Evolutionary conservation across 345 rosid genomes (phyloP).

Genomic region (Garcia nutans): DNA sequence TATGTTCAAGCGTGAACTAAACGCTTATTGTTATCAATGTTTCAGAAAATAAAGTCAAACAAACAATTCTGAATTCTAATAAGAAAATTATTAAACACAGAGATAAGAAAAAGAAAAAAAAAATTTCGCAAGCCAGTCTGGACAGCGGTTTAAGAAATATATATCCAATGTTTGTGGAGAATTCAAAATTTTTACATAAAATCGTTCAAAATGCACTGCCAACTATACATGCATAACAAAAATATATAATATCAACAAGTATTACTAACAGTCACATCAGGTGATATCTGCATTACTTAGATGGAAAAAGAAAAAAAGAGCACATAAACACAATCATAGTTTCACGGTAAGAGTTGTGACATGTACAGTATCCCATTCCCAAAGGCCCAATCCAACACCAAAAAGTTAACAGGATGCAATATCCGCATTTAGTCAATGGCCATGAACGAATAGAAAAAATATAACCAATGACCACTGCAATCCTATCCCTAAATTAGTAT

Average conservation of each 20-base stretch:
- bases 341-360: neutral
- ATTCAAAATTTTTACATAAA: neutral
- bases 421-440: neutral
- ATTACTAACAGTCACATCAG: neutral
- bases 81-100: neutral
- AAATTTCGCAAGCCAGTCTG: too few species aligned
- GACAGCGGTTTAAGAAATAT: neutral
- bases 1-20: conserved; percentile 2
- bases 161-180: neutral
- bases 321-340: neutral
- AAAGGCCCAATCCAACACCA: neutral
- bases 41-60: neutral
- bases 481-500: neutral
- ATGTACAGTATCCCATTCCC: neutral
- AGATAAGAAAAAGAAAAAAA: neutral
- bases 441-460: neutral
- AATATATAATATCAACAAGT: neutral
- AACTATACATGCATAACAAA: neutral
- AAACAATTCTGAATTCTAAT: neutral
- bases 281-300: neutral
- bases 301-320: too few species aligned
- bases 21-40: neutral
- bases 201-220: conserved; percentile 1
- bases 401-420: neutral
- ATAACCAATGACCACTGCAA: neutral